Evolutionary conservation across 164 flowering plant genomes (phyloP).

Genomic region (Nymphaea colorata): DNA sequence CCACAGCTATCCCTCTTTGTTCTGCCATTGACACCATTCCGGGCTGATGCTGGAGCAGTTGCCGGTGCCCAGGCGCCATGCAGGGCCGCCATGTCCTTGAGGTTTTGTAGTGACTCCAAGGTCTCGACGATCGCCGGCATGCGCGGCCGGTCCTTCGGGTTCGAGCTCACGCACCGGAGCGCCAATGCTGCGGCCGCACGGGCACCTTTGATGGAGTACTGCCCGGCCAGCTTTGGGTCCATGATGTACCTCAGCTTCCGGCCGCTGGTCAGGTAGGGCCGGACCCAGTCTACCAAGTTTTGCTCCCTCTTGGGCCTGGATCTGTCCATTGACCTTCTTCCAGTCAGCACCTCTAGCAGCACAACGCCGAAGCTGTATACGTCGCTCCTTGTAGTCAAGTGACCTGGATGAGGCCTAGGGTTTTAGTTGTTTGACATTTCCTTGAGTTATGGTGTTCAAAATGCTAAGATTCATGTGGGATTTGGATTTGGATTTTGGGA

Average conservation of each 20-base stretch:
- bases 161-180: conserved; percentile 50
- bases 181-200: conserved; percentile 66
- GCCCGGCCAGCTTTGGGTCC: conserved; percentile 76
- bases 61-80: conserved; percentile 57
- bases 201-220: conserved; percentile 83
- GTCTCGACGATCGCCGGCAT: conserved; percentile 54
- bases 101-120: conserved; percentile 44
- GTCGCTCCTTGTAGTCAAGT: conserved; percentile 87
- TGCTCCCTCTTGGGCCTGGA: conserved; percentile 62
- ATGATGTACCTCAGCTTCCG: conserved; percentile 56
- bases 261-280: conserved; percentile 64
- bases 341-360: conserved; percentile 74
- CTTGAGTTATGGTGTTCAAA: no score
- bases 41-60: conserved; percentile 16
- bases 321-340: conserved; percentile 77
- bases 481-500: no score
- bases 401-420: conserved; percentile 34
- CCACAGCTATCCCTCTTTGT: no score
- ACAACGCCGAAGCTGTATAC: conserved; percentile 95
- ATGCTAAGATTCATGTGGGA: no score
- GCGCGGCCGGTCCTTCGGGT: conserved; percentile 75
- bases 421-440: no score
- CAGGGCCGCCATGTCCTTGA: conserved; percentile 74
- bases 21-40: conserved; percentile 15
- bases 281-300: conserved; percentile 69